A percentile compares a stretch with the other conserved stretches of the same genome.
phyloP scores from a whole-genome alignment of 2,329 filamentous ascomycete species.

The Neonectria ditissima region DNA sequence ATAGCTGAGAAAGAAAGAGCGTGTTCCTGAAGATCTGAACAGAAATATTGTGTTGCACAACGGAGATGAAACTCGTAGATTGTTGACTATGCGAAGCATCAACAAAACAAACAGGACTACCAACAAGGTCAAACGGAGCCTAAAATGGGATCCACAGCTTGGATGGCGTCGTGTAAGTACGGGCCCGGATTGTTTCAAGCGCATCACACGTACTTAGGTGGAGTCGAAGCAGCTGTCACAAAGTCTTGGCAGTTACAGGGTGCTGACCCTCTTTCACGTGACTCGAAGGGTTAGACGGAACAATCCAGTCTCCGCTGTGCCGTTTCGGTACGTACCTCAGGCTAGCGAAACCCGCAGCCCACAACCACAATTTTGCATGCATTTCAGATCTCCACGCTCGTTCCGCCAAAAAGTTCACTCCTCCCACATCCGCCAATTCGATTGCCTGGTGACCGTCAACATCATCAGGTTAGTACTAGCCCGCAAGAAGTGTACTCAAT shows the following conservation, averaged over 20 bases:
- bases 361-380: conserved; percentile 56
- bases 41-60: not conserved
- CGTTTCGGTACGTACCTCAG: conserved; percentile 50
- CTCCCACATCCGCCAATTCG: conserved; percentile 56
- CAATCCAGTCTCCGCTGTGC: conserved; percentile 42
- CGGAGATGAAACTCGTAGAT: not conserved
- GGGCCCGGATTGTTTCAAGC: no score
- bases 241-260: not conserved
- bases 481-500: conserved; percentile 37
- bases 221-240: not conserved
- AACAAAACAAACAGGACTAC: not conserved
- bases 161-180: not conserved
- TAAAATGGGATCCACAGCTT: not conserved
- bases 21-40: not conserved
- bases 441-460: conserved; percentile 62
- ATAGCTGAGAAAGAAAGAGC: not conserved
- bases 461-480: conserved; percentile 61
- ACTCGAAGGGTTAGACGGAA: conserved; percentile 40
- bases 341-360: conserved; percentile 52
- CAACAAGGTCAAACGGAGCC: not conserved
- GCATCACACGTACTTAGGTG: no score
- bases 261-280: conserved; percentile 30
- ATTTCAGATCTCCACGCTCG: conserved; percentile 49
- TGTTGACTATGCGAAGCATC: not conserved
- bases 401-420: conserved; percentile 52